Conservation (phyloP, 441 rosid species). For the Macaranga tanarius region DNA sequence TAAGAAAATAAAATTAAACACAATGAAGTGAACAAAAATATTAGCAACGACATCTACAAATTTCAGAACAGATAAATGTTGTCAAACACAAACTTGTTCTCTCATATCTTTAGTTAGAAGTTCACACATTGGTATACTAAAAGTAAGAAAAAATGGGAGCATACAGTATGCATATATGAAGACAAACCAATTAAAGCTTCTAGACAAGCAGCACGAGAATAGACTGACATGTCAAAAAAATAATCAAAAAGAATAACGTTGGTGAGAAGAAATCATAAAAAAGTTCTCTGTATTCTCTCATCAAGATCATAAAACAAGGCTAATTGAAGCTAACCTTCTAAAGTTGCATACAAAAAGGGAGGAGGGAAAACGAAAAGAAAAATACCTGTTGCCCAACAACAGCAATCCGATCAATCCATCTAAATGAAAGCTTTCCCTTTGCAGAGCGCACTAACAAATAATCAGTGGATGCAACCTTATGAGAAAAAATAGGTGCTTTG, state of each 20-base stretch:
- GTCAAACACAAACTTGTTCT: background rate
- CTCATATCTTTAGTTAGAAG: background rate
- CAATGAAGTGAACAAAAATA: background rate
- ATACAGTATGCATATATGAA: background rate
- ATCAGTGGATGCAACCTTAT: slow-evolving; percentile 83
- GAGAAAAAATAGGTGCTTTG: slow-evolving; percentile 85
- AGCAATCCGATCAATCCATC: slow-evolving; percentile 92
- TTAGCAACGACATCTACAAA: background rate
- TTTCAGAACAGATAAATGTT: background rate
- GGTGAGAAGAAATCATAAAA: background rate
- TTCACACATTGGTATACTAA: background rate
- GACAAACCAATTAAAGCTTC: background rate
- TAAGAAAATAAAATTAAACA: background rate
- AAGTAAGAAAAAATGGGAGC: no score
- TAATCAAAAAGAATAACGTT: no score
- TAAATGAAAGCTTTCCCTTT: slow-evolving; percentile 93
- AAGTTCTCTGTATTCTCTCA: background rate
- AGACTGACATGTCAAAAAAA: no score
- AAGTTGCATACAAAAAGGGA: slow-evolving; percentile 11
- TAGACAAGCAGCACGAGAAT: background rate
- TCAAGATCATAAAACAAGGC: slow-evolving; percentile 5
- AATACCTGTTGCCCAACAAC: slow-evolving; percentile 94
- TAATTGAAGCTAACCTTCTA: slow-evolving; percentile 13
- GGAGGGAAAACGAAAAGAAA: slow-evolving; percentile 22
- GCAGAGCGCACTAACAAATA: slow-evolving; percentile 90